Conservation (phyloP, 257 asterid species). For the Jacaranda mimosifolia region DNA sequence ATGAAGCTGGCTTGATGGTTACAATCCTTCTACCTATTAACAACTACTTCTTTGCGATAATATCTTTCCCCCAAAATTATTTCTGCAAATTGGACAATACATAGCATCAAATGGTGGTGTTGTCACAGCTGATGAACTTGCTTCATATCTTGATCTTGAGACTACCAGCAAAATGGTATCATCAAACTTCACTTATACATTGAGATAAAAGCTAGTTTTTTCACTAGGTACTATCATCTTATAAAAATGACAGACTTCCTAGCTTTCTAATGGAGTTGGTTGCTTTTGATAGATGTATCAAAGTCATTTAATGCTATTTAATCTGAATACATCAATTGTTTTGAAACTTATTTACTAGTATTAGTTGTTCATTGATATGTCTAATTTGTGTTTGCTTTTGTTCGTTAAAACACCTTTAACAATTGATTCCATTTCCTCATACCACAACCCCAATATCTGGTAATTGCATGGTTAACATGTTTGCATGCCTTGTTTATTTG, state of each 20-base stretch:
- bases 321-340: background rate
- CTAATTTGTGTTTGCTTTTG: background rate
- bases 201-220: constrained; percentile 20
- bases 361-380: background rate
- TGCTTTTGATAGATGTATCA: background rate
- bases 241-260: constrained; percentile 8
- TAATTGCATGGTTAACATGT: background rate
- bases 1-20: constrained; percentile 32
- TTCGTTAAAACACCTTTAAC: constrained; percentile 28
- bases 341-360: constrained; percentile 20
- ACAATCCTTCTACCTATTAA: constrained; percentile 16
- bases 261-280: constrained; percentile 12
- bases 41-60: background rate
- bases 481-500: constrained; percentile 5
- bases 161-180: constrained; percentile 62
- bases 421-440: constrained; percentile 9
- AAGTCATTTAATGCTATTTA: constrained; percentile 2
- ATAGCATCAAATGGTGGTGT: constrained; percentile 96
- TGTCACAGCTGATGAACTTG: constrained; percentile 97
- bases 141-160: constrained; percentile 92
- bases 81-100: constrained; percentile 84
- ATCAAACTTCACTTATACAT: constrained; percentile 15
- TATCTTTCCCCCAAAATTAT: background rate
- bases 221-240: constrained; percentile 19
- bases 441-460: background rate